Conservation (phyloP, 2,329 filamentous ascomycete genomes). For the Colletotrichum sp. region DNA sequence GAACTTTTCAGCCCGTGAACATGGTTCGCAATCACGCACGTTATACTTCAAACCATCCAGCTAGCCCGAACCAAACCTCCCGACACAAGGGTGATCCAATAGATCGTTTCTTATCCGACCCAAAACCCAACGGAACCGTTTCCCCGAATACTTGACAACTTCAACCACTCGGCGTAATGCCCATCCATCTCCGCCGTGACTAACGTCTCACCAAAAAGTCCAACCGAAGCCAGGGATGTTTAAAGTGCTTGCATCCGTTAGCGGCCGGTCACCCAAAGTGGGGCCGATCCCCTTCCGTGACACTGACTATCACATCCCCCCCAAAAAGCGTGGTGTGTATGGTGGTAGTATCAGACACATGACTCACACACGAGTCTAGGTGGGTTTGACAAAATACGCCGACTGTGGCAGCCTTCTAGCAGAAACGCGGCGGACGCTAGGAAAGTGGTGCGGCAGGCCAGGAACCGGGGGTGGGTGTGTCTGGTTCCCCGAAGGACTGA, state of each 20-base stretch:
- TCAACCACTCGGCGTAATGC: not conserved
- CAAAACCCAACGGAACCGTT: not conserved
- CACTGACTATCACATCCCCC: not conserved
- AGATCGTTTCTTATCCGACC: not conserved
- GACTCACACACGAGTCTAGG: not conserved
- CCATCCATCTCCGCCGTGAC: not conserved
- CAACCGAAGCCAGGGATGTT: not conserved
- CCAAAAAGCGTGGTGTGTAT: not conserved
- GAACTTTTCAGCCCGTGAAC: not conserved
- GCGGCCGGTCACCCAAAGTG: not conserved
- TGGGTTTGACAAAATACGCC: not conserved
- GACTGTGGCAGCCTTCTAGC: not conserved
- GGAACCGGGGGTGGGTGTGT: not conserved
- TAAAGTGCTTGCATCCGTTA: slow-evolving; percentile 13
- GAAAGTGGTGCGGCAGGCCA: not conserved
- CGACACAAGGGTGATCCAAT: not conserved
- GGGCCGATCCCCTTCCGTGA: not conserved
- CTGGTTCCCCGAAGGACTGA: not conserved
- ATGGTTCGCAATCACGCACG: not conserved
- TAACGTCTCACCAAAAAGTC: not conserved
- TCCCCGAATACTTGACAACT: not conserved
- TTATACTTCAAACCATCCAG: not conserved
- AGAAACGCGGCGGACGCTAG: not conserved
- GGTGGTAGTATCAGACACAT: not conserved
- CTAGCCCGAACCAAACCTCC: not conserved